Conservation (phyloP, 306 rosid species). For the Dryas alaskensis region DNA sequence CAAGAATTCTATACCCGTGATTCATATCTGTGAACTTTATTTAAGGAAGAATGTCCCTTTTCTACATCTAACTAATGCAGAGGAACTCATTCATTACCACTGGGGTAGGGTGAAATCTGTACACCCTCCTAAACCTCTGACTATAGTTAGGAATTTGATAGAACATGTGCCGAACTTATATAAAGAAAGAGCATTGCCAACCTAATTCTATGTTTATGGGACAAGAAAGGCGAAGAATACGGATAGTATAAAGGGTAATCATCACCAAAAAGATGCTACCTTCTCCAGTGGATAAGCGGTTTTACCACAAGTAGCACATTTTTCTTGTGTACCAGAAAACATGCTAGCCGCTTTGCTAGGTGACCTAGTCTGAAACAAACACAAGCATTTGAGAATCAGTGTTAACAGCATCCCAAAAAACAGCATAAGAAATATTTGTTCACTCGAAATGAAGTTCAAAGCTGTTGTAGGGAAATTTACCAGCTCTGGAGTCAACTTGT, state of each 20-base stretch:
- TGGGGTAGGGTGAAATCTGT: not conserved
- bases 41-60: not conserved
- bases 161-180: not conserved
- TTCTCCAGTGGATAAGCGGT: slow-evolving; percentile 94
- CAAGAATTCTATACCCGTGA: not conserved
- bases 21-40: not conserved
- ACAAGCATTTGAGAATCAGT: slow-evolving; percentile 26
- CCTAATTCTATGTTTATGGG: not conserved
- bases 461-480: slow-evolving; percentile 38
- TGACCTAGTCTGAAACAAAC: slow-evolving; percentile 71
- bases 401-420: slow-evolving; percentile 15
- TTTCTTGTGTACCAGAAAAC: slow-evolving; percentile 96
- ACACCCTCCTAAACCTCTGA: not conserved
- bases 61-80: not conserved
- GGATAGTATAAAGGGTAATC: not conserved
- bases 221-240: not conserved
- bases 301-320: slow-evolving; percentile 90
- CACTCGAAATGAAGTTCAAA: slow-evolving; percentile 17
- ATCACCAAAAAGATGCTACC: slow-evolving; percentile 37
- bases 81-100: not conserved
- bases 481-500: slow-evolving; percentile 74
- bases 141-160: not conserved
- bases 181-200: not conserved
- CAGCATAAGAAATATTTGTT: not conserved
- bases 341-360: slow-evolving; percentile 93